Conservation (phyloP, 2,329 filamentous ascomycete genomes). For the Colletotrichum sp. region DNA sequence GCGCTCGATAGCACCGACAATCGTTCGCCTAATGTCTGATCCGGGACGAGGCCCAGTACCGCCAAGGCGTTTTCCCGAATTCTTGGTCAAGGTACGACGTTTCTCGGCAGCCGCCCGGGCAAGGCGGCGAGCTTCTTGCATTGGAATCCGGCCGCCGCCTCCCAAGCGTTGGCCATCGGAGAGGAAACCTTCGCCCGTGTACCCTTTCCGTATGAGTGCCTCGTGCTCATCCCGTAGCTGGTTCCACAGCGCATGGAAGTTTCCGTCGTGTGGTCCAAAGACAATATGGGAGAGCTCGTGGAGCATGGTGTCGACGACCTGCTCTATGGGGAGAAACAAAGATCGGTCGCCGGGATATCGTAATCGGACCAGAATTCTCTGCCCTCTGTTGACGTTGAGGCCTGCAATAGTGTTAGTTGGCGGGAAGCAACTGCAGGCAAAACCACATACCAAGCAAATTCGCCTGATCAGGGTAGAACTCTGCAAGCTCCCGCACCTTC, state of each 20-base stretch:
- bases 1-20: conserved; percentile 73
- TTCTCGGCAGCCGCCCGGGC: conserved; percentile 79
- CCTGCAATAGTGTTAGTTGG: conserved; percentile 43
- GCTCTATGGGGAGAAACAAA: conserved; percentile 81
- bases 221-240: conserved; percentile 87
- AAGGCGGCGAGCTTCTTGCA: conserved; percentile 75
- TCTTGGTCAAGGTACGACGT: conserved; percentile 60
- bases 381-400: conserved; percentile 78
- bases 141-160: conserved; percentile 61
- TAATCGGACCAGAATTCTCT: conserved; percentile 82
- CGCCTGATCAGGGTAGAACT: conserved; percentile 80
- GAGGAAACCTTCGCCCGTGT: conserved; percentile 89
- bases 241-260: conserved; percentile 88
- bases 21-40: conserved; percentile 73
- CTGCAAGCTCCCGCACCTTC: conserved; percentile 78
- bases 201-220: conserved; percentile 78
- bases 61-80: conserved; percentile 76
- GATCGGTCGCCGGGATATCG: conserved; percentile 76
- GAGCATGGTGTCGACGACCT: conserved; percentile 88
- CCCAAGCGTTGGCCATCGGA: conserved; percentile 77
- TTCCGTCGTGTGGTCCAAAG: conserved; percentile 79
- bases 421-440: not conserved
- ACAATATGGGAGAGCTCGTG: conserved; percentile 93
- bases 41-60: conserved; percentile 60
- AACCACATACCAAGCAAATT: conserved; percentile 69